Percentiles rank a stretch among this genome's conserved stretches.
Evolutionary conservation across 2,329 filamentous ascomycete genomes (phyloP).

Genomic region (Dothideomycetidae sp.): DNA sequence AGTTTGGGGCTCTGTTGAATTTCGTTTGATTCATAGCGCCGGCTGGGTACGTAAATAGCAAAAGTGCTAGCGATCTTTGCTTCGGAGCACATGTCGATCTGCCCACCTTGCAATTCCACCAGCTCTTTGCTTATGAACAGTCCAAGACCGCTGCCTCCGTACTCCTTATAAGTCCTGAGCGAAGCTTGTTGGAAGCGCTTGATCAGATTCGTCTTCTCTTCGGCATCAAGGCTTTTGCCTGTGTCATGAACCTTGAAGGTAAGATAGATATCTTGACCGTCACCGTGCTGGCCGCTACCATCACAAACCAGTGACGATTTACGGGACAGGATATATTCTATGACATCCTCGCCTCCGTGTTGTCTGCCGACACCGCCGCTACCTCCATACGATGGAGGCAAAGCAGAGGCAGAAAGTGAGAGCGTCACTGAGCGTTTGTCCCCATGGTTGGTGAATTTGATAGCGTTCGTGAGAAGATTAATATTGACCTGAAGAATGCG

Average conservation of each 20-base stretch:
- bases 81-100: conserved; percentile 47
- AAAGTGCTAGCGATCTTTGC: conserved; percentile 48
- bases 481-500: conserved; percentile 26
- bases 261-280: conserved; percentile 24
- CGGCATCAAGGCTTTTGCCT: conserved; percentile 22
- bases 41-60: conserved; percentile 49
- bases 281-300: conserved; percentile 17
- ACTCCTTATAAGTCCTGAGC: conserved; percentile 50
- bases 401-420: too few relatives aligned
- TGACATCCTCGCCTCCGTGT: too few relatives aligned
- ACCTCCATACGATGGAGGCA: too few relatives aligned
- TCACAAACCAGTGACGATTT: conserved; percentile 10
- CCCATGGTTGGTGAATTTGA: conserved; percentile 15
- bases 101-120: conserved; percentile 44
- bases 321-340: conserved; percentile 13
- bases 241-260: conserved; percentile 24
- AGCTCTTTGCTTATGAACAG: conserved; percentile 53
- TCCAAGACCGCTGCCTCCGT: conserved; percentile 54
- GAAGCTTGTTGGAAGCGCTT: conserved; percentile 54
- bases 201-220: conserved; percentile 37
- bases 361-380: too few relatives aligned
- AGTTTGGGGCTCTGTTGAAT: too few relatives aligned
- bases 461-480: conserved; percentile 20
- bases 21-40: conserved; percentile 36
- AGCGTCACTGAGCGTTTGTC: conserved; percentile 5